Evolutionary conservation across 2,329 filamentous ascomycete genomes (phyloP).

Genomic region (Claviceps spartinae): DNA sequence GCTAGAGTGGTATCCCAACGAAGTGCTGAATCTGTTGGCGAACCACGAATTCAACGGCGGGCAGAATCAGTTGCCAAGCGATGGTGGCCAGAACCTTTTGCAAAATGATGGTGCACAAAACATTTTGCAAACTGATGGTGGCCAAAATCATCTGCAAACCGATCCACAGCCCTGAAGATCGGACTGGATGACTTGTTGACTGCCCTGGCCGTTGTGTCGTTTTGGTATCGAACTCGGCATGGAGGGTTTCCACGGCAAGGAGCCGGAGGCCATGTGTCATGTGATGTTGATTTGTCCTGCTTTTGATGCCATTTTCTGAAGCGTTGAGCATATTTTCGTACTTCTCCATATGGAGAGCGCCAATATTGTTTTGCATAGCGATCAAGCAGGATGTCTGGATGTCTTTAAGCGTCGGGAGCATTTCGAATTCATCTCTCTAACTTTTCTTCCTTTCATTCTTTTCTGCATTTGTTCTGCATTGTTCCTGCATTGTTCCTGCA

Average conservation of each 20-base stretch:
- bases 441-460: not conserved
- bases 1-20: constrained; percentile 59
- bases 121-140: not conserved
- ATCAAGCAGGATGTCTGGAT: not conserved
- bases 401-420: not conserved
- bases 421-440: too few relatives aligned
- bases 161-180: not conserved
- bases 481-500: too few relatives aligned
- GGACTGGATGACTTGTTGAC: not conserved
- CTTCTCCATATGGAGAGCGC: not conserved
- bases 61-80: not conserved
- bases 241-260: too few relatives aligned
- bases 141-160: not conserved
- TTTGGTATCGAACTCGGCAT: not conserved
- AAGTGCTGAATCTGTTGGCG: constrained; percentile 46
- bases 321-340: too few relatives aligned
- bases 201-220: not conserved
- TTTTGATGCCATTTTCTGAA: too few relatives aligned
- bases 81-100: not conserved
- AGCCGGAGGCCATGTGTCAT: too few relatives aligned
- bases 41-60: constrained; percentile 17
- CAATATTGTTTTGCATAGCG: not conserved
- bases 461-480: not conserved
- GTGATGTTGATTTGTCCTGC: too few relatives aligned
- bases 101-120: not conserved